A percentile compares a stretch with the other conserved stretches of the same genome.
Evolutionary conservation across 768 basidiomycete species (phyloP).

Genomic region (Naganishia onofrii): DNA sequence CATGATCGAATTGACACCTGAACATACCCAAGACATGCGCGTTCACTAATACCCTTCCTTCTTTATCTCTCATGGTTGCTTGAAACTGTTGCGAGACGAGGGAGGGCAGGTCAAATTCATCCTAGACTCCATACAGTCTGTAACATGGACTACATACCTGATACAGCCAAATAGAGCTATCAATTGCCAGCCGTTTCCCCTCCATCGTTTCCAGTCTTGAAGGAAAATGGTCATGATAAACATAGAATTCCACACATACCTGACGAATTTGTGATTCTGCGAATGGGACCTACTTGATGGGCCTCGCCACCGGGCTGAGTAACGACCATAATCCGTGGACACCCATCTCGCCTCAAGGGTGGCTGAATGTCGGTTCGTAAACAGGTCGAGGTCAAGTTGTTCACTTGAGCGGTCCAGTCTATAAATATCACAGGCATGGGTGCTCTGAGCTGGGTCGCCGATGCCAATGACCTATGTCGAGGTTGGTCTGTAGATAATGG

Average conservation of each 20-base stretch:
- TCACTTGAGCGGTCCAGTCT: not conserved
- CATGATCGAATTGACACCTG: not conserved
- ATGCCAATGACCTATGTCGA: not conserved
- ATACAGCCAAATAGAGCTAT: slow-evolving; percentile 99
- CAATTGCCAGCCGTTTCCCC: slow-evolving; percentile 93
- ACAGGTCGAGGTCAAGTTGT: not conserved
- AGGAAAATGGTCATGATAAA: slow-evolving; percentile 13
- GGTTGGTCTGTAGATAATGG: not conserved
- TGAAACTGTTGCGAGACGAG: slow-evolving; percentile 63
- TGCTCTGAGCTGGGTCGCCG: no score
- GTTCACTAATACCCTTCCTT: slow-evolving; percentile 82
- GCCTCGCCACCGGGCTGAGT: slow-evolving; percentile 85
- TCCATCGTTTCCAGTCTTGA: slow-evolving; percentile 85
- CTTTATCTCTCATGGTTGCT: slow-evolving; percentile 97
- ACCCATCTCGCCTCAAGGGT: slow-evolving; percentile 64
- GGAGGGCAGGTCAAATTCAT: not conserved
- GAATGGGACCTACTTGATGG: slow-evolving; percentile 65
- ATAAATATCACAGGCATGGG: not conserved
- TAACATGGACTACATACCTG: slow-evolving; percentile 56
- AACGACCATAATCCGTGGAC: slow-evolving; percentile 95
- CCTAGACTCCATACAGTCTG: not conserved
- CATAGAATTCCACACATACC: no score
- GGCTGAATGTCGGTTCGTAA: not conserved
- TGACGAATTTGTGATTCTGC: not conserved
- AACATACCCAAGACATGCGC: slow-evolving; percentile 82